Conservation (phyloP, 1,139 yeast genomes). For the Spathaspora sp. region DNA sequence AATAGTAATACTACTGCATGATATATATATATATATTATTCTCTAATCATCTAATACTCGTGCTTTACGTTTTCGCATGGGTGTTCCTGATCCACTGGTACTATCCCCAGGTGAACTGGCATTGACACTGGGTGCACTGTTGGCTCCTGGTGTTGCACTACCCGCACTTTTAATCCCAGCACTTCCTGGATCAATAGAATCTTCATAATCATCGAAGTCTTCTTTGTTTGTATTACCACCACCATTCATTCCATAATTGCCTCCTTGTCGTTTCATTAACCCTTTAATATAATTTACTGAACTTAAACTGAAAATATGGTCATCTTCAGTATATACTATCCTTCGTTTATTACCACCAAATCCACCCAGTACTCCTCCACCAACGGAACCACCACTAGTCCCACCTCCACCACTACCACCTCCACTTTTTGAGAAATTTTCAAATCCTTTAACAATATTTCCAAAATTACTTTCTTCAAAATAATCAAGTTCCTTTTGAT, state of each 20-base stretch:
- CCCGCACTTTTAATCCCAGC: conserved; percentile 8
- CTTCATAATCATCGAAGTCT: conserved; percentile 48
- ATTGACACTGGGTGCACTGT: conserved; percentile 6
- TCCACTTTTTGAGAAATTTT: conserved; percentile 64
- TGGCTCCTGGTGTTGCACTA: conserved; percentile 4
- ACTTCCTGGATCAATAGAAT: conserved; percentile 37
- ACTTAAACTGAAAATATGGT: conserved; percentile 80
- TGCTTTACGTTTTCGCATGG: conserved; percentile 37
- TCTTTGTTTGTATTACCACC: conserved; percentile 23
- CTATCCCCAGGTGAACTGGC: conserved; percentile 1
- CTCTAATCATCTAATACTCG: conserved; percentile 30
- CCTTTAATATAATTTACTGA: conserved; percentile 71
- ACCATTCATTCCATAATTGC: conserved; percentile 4
- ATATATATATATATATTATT: not conserved
- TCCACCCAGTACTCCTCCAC: conserved; percentile 10
- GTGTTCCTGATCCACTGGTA: conserved; percentile 21
- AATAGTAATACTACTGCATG: conserved; percentile 5
- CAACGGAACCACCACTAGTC: conserved; percentile 6
- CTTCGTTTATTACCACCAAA: conserved; percentile 45
- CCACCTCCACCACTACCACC: conserved; percentile 18
- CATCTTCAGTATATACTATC: conserved; percentile 69
- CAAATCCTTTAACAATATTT: conserved; percentile 87
- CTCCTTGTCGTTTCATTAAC: conserved; percentile 43
- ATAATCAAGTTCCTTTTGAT: conserved; percentile 76
- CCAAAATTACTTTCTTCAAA: conserved; percentile 70